Evolutionary conservation across 2,329 filamentous ascomycete species (phyloP).

Genomic region (Fusarium subglutinans): DNA sequence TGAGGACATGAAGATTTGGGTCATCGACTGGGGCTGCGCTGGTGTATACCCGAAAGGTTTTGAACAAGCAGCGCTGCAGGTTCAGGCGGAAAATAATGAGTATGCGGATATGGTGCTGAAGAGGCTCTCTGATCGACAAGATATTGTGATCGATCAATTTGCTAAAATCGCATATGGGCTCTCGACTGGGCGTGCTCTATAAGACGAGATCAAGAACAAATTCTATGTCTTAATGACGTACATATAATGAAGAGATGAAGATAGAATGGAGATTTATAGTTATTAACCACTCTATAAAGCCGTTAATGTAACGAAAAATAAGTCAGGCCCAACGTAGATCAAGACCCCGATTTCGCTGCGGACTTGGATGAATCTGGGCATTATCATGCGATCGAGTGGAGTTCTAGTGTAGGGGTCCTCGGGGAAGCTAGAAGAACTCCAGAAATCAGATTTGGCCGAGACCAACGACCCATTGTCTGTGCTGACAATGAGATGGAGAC

Average conservation of each 20-base stretch:
- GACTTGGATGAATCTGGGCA: not conserved
- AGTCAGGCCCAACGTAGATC: rapidly evolving
- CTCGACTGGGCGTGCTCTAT: rapidly evolving
- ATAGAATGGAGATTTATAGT: rapidly evolving
- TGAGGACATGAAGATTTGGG: not conserved
- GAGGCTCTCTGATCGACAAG: rapidly evolving
- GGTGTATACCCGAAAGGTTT: rapidly evolving
- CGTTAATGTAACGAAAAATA: rapidly evolving
- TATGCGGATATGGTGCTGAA: not conserved
- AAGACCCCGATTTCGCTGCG: not conserved
- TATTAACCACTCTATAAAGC: rapidly evolving
- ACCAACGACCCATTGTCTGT: not conserved
- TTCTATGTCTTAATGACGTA: rapidly evolving
- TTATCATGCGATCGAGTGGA: not conserved
- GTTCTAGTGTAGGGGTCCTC: not conserved
- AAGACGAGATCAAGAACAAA: rapidly evolving
- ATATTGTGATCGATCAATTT: rapidly evolving
- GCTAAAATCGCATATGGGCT: rapidly evolving
- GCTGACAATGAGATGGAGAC: not conserved
- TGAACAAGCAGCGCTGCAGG: not conserved
- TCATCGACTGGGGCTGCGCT: rapidly evolving
- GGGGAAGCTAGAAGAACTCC: conserved; percentile 25
- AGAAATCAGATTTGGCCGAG: not conserved
- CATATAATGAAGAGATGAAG: not conserved
- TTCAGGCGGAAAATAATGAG: rapidly evolving